Percentiles rank a stretch among this genome's conserved stretches.
Conservation (phyloP, 2,329 filamentous ascomycete genomes). For the Nothophoma quercina region DNA sequence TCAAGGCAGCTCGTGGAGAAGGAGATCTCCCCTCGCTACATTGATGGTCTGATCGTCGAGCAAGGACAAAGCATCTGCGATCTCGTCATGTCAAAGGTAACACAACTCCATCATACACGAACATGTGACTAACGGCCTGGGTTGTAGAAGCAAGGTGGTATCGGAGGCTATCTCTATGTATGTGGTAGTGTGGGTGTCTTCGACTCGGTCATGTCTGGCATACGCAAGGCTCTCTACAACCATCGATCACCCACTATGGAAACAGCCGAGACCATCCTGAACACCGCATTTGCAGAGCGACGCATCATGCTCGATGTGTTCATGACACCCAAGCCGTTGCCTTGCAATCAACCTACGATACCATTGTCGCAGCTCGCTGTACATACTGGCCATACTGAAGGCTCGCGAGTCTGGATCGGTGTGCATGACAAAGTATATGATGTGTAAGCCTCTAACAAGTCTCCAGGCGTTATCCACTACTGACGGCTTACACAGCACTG, state of each 20-base stretch:
- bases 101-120: neutral
- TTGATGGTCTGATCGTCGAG: conserved; percentile 61
- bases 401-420: conserved; percentile 75
- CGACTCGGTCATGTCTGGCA: conserved; percentile 64
- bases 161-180: conserved; percentile 54
- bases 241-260: conserved; percentile 34
- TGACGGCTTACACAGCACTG: too few species aligned
- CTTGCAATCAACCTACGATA: conserved; percentile 35
- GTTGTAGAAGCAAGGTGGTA: conserved; percentile 21
- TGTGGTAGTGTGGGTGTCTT: conserved; percentile 60
- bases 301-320: conserved; percentile 38
- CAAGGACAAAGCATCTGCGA: conserved; percentile 61
- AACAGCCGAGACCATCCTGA: conserved; percentile 30
- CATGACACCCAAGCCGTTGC: conserved; percentile 36
- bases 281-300: conserved; percentile 34
- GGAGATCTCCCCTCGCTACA: conserved; percentile 60
- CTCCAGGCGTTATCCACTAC: too few species aligned
- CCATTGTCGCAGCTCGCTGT: conserved; percentile 32
- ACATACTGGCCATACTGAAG: conserved; percentile 30
- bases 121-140: neutral
- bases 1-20: conserved; percentile 58
- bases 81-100: conserved; percentile 61
- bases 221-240: conserved; percentile 61
- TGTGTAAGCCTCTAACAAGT: too few species aligned
- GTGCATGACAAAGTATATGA: conserved; percentile 92